phyloP scores from a whole-genome alignment of 2,329 filamentous ascomycete genomes.

The Curvularia spicifera region DNA sequence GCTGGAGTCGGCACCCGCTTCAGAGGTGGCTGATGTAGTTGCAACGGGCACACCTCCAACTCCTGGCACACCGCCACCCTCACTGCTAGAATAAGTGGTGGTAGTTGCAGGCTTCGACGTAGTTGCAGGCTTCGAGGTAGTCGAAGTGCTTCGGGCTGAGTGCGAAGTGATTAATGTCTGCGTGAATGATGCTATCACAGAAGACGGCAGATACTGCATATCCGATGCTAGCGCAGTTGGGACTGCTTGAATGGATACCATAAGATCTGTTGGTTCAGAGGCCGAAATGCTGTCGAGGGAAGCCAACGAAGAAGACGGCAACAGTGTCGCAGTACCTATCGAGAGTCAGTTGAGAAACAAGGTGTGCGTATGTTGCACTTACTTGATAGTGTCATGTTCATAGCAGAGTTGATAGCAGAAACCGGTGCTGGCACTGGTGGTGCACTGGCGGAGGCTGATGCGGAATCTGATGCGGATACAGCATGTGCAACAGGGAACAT shows the following conservation, averaged over 20 bases:
- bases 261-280: constrained; percentile 5
- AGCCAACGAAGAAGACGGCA: constrained; percentile 5
- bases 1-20: constrained; percentile 18
- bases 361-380: neutral
- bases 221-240: constrained; percentile 15
- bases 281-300: constrained; percentile 11
- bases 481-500: constrained; percentile 19
- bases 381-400: constrained; percentile 29
- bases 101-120: constrained; percentile 1
- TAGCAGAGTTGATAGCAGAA: constrained; percentile 9
- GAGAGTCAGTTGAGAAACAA: constrained; percentile 2
- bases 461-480: neutral
- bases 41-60: constrained; percentile 25
- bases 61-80: constrained; percentile 23
- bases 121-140: constrained; percentile 18
- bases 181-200: constrained; percentile 17
- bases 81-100: constrained; percentile 17
- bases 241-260: constrained; percentile 8
- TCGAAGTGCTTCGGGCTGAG: constrained; percentile 17
- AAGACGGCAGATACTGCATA: constrained; percentile 18
- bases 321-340: constrained; percentile 9
- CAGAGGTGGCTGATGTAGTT: constrained; percentile 19
- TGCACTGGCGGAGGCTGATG: constrained; percentile 11
- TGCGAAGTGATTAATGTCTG: constrained; percentile 20
- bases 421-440: constrained; percentile 12